A percentile compares a stretch with the other conserved stretches of the same genome.
Evolutionary conservation across 371 early-diverging fungal genomes (phyloP).

Genomic region (Smittium culicis): DNA sequence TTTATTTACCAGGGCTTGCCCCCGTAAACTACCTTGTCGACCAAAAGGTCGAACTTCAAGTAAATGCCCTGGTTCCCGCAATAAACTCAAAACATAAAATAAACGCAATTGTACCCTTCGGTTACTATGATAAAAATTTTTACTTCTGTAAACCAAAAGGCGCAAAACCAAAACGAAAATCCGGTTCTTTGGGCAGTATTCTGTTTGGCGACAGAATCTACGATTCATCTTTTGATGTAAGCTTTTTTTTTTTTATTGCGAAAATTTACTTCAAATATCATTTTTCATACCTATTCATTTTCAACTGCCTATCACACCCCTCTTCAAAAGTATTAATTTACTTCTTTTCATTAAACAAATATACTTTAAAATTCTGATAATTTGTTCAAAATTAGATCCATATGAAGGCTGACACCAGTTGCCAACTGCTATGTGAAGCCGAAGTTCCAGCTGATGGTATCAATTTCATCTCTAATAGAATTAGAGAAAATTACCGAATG

Average conservation of each 20-base stretch:
- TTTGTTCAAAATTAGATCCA: constrained; percentile 20
- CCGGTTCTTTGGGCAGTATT: constrained; percentile 79
- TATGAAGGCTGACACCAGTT: constrained; percentile 40
- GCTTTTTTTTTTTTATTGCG: no score
- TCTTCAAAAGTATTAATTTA: no score
- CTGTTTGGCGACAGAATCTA: constrained; percentile 93
- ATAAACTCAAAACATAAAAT: constrained; percentile 41
- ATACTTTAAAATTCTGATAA: background rate
- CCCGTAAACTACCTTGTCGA: constrained; percentile 67
- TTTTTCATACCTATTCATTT: background rate
- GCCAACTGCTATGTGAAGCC: constrained; percentile 50
- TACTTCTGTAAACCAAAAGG: constrained; percentile 69
- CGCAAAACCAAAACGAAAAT: constrained; percentile 42
- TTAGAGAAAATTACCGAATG: constrained; percentile 62
- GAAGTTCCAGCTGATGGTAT: constrained; percentile 55
- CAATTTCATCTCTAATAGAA: constrained; percentile 68
- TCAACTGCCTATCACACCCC: background rate
- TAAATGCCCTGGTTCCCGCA: constrained; percentile 75
- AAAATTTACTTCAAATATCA: no score
- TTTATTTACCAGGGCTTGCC: constrained; percentile 90
- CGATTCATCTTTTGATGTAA: constrained; percentile 61
- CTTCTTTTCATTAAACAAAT: background rate
- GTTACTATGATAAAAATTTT: constrained; percentile 66
- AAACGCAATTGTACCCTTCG: constrained; percentile 68
- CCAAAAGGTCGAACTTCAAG: constrained; percentile 56